Evolutionary conservation across 192 early-diverging fungal genomes (phyloP).

Genomic region (Spinellus fusiger): DNA sequence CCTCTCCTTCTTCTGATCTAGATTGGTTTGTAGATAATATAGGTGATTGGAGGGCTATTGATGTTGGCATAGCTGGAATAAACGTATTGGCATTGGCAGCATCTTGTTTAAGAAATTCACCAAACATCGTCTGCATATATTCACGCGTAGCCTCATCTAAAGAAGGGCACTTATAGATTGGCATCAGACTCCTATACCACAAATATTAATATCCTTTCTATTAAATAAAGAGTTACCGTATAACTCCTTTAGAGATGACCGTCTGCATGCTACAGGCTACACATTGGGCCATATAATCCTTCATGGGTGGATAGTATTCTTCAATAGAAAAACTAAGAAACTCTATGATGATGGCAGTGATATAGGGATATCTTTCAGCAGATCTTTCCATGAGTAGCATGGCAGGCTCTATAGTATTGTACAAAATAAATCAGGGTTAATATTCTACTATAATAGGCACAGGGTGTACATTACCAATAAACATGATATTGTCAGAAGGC

Average conservation of each 20-base stretch:
- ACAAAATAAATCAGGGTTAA: background rate
- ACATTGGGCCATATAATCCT: slow-evolving; percentile 39
- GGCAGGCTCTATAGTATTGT: slow-evolving; percentile 57
- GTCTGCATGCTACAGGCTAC: slow-evolving; percentile 52
- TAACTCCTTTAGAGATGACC: slow-evolving; percentile 56
- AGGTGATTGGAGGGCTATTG: background rate
- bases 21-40: background rate
- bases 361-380: slow-evolving; percentile 52
- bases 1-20: background rate
- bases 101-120: slow-evolving; percentile 14
- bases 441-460: no score
- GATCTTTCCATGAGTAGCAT: slow-evolving; percentile 70
- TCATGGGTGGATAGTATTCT: slow-evolving; percentile 51
- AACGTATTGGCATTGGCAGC: background rate
- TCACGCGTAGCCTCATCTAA: slow-evolving; percentile 13
- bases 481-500: slow-evolving; percentile 68
- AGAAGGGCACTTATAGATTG: slow-evolving; percentile 25
- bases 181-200: slow-evolving; percentile 17
- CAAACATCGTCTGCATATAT: slow-evolving; percentile 24
- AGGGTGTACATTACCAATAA: slow-evolving; percentile 37
- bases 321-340: slow-evolving; percentile 55
- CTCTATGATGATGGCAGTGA: slow-evolving; percentile 64
- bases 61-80: slow-evolving; percentile 3
- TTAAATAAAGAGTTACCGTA: slow-evolving; percentile 37
- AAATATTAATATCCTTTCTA: background rate